These are phyloP conservation scores for Jatropha podagrica DNA, from an alignment of 441 rosid genomes.

Conservation along the genomic window DNA sequence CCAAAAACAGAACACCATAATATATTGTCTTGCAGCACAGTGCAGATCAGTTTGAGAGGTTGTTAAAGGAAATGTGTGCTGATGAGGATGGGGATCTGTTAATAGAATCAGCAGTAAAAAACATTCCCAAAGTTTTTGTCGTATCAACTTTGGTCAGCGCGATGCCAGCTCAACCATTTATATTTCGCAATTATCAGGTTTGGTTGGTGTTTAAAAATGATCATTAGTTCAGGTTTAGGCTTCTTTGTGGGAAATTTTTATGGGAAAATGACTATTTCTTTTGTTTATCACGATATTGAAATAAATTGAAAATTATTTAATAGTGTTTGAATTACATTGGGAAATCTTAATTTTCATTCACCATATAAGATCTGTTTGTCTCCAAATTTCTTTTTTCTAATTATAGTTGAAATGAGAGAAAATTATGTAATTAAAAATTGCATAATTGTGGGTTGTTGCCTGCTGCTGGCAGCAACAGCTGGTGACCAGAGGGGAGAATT, in stretches of 20 bases:
- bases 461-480: too few relatives aligned
- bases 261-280: neutral
- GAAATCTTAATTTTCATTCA: neutral
- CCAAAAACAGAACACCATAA: conserved; percentile 27
- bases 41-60: conserved; percentile 94
- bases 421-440: neutral
- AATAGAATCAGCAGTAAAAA: conserved; percentile 93
- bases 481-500: neutral
- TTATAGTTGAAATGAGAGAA: neutral
- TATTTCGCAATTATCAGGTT: conserved; percentile 99
- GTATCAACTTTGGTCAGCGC: conserved; percentile 93
- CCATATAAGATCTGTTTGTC: too few relatives aligned
- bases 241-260: neutral
- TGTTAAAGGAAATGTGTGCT: conserved; percentile 97
- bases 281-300: neutral
- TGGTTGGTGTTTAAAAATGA: conserved; percentile 1
- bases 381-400: neutral
- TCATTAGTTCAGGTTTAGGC: neutral
- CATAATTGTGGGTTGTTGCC: neutral
- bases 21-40: conserved; percentile 83
- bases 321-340: neutral
- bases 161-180: conserved; percentile 93
- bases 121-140: conserved; percentile 87
- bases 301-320: neutral
- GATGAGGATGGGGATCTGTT: conserved; percentile 93